Conservation (phyloP, 2,329 filamentous ascomycete genomes). For the Helotiales sp. region DNA sequence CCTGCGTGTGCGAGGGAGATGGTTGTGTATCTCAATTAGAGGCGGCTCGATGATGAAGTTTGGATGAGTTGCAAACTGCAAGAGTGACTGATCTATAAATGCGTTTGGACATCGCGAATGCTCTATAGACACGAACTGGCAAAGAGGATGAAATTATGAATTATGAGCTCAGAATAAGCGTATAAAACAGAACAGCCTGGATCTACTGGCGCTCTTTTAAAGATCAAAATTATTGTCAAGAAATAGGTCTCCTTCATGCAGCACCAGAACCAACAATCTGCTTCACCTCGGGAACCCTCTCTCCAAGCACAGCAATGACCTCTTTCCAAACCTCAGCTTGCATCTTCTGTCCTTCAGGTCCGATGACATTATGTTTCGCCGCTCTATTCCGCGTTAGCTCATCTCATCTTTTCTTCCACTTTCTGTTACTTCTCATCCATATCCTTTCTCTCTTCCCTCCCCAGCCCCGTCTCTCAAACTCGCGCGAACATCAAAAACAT, state of each 20-base stretch:
- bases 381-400: slow-evolving; percentile 16
- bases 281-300: slow-evolving; percentile 25
- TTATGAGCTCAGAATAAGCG: no score
- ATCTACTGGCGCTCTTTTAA: not conserved
- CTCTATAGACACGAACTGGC: no score
- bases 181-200: not conserved
- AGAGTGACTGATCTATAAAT: no score
- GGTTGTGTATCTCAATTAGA: slow-evolving; percentile 44
- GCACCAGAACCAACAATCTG: slow-evolving; percentile 12
- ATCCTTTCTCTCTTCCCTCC: not conserved
- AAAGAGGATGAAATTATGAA: no score
- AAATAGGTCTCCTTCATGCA: not conserved
- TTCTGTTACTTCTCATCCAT: no score
- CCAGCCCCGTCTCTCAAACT: not conserved
- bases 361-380: slow-evolving; percentile 23
- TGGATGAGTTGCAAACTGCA: no score
- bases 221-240: not conserved
- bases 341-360: slow-evolving; percentile 28
- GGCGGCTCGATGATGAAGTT: not conserved
- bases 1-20: slow-evolving; percentile 56
- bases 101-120: no score
- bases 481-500: no score
- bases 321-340: slow-evolving; percentile 31
- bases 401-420: no score
- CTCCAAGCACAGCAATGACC: slow-evolving; percentile 23